A percentile compares a stretch with the other conserved stretches of the same genome.
These are phyloP conservation scores for Blepharisma japonicum DNA, from an alignment of 73 alveolate genomes.

Conservation along the genomic window DNA sequence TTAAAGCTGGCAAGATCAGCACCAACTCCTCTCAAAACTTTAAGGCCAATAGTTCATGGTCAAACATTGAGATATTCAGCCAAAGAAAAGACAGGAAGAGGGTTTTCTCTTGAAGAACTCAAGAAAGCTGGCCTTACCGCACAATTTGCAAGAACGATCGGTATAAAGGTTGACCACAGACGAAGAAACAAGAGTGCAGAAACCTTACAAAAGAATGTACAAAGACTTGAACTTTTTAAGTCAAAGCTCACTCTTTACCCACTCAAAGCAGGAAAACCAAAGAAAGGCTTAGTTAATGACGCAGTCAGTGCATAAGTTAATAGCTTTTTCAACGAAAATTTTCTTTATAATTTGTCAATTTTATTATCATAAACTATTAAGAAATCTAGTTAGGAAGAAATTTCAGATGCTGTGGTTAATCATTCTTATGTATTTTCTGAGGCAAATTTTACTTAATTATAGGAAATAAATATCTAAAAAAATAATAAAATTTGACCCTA, in stretches of 20 bases:
- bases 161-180: conserved; percentile 98
- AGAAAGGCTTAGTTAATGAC: conserved; percentile 84
- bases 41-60: conserved; percentile 82
- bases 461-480: no score
- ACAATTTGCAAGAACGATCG: conserved; percentile 93
- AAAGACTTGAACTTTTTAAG: conserved; percentile 90
- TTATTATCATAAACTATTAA: no score
- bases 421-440: no score
- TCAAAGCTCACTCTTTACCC: conserved; percentile 94
- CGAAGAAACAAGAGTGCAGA: conserved; percentile 90
- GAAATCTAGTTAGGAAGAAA: no score
- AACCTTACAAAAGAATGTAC: conserved; percentile 79
- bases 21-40: conserved; percentile 82
- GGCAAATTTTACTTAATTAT: no score
- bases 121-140: conserved; percentile 89
- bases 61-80: conserved; percentile 75
- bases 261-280: conserved; percentile 83
- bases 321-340: no score
- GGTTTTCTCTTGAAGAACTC: conserved; percentile 92
- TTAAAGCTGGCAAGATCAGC: conserved; percentile 48
- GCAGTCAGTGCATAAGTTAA: not conserved
- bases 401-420: no score
- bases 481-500: no score
- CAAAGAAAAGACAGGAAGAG: conserved; percentile 92
- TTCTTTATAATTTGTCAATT: no score